Conservation (phyloP, 306 rosid species). For the Citrullus colocynthis region DNA sequence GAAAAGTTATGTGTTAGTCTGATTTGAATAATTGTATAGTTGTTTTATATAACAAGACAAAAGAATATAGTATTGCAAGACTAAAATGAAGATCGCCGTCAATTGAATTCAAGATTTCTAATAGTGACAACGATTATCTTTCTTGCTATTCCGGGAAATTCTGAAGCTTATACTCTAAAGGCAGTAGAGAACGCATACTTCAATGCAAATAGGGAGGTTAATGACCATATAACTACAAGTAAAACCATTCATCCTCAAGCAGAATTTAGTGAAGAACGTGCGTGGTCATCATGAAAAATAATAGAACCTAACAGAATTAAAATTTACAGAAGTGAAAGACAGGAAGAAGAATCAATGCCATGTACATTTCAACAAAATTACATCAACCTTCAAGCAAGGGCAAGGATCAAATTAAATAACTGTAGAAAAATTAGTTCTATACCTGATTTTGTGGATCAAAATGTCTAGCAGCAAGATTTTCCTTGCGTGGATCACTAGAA, state of each 20-base stretch:
- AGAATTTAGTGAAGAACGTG: not conserved
- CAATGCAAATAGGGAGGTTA: not conserved
- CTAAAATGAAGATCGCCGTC: not conserved
- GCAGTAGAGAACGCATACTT: not conserved
- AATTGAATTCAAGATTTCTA: not conserved
- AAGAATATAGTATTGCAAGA: not conserved
- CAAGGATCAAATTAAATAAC: not conserved
- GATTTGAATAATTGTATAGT: not conserved
- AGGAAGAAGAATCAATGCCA: not conserved
- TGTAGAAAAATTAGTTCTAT: constrained; percentile 18
- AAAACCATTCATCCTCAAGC: not conserved
- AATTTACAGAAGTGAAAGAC: not conserved
- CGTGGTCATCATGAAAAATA: not conserved
- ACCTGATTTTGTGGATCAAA: constrained; percentile 30
- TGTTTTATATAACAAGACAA: not conserved
- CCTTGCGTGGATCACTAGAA: constrained; percentile 32
- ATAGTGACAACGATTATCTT: not conserved
- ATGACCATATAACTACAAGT: not conserved
- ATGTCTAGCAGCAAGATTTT: constrained; percentile 21
- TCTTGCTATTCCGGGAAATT: not conserved
- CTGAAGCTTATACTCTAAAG: not conserved
- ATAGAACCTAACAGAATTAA: not conserved
- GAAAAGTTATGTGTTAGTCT: too few species aligned
- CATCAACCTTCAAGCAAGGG: constrained; percentile 1
- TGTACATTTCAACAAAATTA: not conserved